These are phyloP conservation scores for Aphanoascus verrucosus DNA, from an alignment of 2,329 filamentous ascomycete genomes.

Conservation along the genomic window DNA sequence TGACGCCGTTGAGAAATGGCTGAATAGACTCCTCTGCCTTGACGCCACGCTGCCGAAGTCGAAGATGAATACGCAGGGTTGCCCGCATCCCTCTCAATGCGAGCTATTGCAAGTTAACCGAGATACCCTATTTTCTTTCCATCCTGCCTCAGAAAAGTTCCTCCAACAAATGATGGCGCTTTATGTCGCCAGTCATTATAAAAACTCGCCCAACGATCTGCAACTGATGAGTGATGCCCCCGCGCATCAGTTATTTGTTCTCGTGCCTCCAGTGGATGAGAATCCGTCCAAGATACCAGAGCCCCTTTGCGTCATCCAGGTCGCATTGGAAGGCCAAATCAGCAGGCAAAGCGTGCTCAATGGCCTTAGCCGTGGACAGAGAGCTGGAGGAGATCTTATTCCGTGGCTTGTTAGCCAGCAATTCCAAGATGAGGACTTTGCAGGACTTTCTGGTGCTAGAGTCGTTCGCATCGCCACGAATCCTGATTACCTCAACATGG, in stretches of 20 bases:
- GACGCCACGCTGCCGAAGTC: conserved; percentile 80
- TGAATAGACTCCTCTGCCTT: conserved; percentile 85
- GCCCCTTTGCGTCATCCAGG: conserved; percentile 87
- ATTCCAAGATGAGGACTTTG: conserved; percentile 96
- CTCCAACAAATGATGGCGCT: conserved; percentile 96
- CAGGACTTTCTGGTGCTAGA: conserved; percentile 79
- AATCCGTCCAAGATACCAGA: conserved; percentile 72
- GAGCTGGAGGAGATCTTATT: conserved; percentile 85
- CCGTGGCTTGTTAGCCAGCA: conserved; percentile 97
- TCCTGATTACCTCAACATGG: conserved; percentile 84
- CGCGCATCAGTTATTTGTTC: conserved; percentile 88
- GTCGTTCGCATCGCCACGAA: conserved; percentile 93
- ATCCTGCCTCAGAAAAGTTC: conserved; percentile 93
- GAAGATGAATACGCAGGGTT: conserved; percentile 61
- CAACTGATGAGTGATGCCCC: conserved; percentile 97
- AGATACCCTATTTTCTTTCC: conserved; percentile 95
- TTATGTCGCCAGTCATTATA: conserved; percentile 95
- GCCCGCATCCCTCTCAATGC: conserved; percentile 81
- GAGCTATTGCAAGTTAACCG: conserved; percentile 90
- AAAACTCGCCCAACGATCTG: conserved; percentile 96
- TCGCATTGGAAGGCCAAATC: conserved; percentile 88
- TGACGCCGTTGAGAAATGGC: conserved; percentile 88
- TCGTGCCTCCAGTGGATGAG: conserved; percentile 75
- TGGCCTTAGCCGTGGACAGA: conserved; percentile 75
- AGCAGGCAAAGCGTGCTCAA: conserved; percentile 86